Base-by-base conservation (phyloP, 2,329 filamentous ascomycete species). In the Aspergillus sp. region DNA sequence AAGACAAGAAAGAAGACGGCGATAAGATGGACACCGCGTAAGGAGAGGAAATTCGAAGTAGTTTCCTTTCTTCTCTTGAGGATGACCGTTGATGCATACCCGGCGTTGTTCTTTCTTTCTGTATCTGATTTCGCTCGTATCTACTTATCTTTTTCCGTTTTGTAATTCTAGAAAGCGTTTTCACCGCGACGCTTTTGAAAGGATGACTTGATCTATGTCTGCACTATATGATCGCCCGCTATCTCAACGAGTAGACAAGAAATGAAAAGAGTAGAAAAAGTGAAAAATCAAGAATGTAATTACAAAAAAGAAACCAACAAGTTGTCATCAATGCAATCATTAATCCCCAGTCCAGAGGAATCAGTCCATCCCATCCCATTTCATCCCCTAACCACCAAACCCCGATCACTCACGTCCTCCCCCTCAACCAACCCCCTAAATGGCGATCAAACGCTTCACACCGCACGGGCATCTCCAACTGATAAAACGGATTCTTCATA, bases 401-500 rank as follows among this genome's bases (percentile, higher is more conserved):
- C 32, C 11, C 16, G 3, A 36, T 14, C 32, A 36, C 2, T 65
- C 64, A 65, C 60, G 29, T 76, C 63, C 84, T 78, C 55, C 78
- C 79, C 72, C 91, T 87, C 69, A 96, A 86, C 77, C 93, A 96
- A 42, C 88, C 90, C 65, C 85, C 84, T 65, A 97, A 76, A 76
- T 91, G 91, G 68, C 93, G 84, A 75, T 99, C 95, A 80, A 97
- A 99, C 68, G 92, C 90, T 73, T 98, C 95, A 78, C 95, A 96
- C 62, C 95, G 84, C 56, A 99, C 87, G 6, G 95, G 95, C 93
- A 98, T 99, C 80, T 99, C 95, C 58, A 96, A 83, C 72, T 95
- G 93, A 79, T 98, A 98, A 73, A 99, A 99, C 1, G 95, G 95
- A 76, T 99, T 99, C 83, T 98, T 99, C 92, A 97, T 98, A 67